Conservation (phyloP, 768 basidiomycete species). For the Russula sp. region DNA sequence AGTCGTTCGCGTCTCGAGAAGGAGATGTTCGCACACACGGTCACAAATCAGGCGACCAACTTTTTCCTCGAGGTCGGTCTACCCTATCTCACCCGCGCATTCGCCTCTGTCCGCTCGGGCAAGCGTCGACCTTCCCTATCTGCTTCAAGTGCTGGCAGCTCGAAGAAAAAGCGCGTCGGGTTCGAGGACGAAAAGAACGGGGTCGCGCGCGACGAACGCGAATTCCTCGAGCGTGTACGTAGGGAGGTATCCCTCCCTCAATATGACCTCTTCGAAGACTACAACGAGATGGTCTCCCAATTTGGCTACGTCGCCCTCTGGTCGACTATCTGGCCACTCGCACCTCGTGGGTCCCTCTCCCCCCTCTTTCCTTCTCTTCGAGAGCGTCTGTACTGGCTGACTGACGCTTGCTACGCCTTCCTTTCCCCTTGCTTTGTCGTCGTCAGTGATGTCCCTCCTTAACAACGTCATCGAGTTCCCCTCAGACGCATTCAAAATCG, state of each 20-base stretch:
- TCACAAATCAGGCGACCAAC: constrained; percentile 80
- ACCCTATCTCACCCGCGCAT: constrained; percentile 64
- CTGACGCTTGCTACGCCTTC: not conserved
- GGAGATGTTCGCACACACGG: constrained; percentile 90
- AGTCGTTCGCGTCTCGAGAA: constrained; percentile 68
- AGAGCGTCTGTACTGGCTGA: not conserved
- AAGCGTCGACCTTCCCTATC: constrained; percentile 20
- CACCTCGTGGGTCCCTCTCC: constrained; percentile 46
- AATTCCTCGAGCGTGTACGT: constrained; percentile 73
- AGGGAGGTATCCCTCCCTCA: constrained; percentile 71
- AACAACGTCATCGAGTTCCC: constrained; percentile 93
- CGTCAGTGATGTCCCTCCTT: constrained; percentile 65
- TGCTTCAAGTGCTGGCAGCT: constrained; percentile 19
- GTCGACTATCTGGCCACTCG: constrained; percentile 92
- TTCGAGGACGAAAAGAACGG: constrained; percentile 61
- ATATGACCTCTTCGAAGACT: constrained; percentile 80
- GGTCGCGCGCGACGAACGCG: constrained; percentile 51
- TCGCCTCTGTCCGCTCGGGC: constrained; percentile 41
- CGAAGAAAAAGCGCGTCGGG: constrained; percentile 58
- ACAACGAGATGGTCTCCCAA: constrained; percentile 93
- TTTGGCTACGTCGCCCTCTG: constrained; percentile 91
- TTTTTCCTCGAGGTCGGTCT: constrained; percentile 74
- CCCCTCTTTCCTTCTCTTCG: not conserved
- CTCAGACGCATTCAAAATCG: constrained; percentile 94
- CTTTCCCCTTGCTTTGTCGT: not conserved